Percentiles rank a stretch among this genome's conserved stretches.
Evolutionary conservation across 805 yeast genomes (phyloP).

Genomic region (Metschnikowia shivogae): DNA sequence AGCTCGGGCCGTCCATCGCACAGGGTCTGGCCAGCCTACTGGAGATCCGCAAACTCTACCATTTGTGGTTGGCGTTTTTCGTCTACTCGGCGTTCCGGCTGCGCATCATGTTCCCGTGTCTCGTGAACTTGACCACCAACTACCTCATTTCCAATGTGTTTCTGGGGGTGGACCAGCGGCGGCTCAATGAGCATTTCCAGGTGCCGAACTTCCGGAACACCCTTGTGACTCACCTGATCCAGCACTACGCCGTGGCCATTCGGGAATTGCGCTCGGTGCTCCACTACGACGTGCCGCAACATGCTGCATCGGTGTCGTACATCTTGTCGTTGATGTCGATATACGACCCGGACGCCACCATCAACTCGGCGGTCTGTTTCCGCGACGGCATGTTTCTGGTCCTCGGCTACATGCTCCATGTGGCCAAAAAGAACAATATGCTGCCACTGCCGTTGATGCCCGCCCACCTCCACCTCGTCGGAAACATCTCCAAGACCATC

Average conservation of each 20-base stretch:
- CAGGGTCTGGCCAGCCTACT: conserved; percentile 26
- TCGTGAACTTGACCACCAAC: conserved; percentile 37
- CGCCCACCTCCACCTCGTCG: conserved; percentile 32
- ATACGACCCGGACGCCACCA: conserved; percentile 41
- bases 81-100: conserved; percentile 22
- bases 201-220: conserved; percentile 21
- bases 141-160: conserved; percentile 31
- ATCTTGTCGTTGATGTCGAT: conserved; percentile 38
- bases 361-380: conserved; percentile 34
- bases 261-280: conserved; percentile 28
- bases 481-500: conserved; percentile 30
- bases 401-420: conserved; percentile 24
- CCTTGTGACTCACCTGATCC: conserved; percentile 30
- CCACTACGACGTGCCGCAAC: conserved; percentile 28
- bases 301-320: conserved; percentile 34
- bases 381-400: conserved; percentile 39
- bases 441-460: conserved; percentile 22
- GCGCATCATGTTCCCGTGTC: conserved; percentile 32
- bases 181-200: conserved; percentile 9
- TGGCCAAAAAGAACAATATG: conserved; percentile 10
- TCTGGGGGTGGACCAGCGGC: conserved; percentile 11
- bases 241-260: conserved; percentile 35
- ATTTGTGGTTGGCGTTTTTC: conserved; percentile 32
- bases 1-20: conserved; percentile 17
- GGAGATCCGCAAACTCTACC: conserved; percentile 29